phyloP scores from a whole-genome alignment of 2,329 filamentous ascomycete species.

The Sporothrix curviconia region DNA sequence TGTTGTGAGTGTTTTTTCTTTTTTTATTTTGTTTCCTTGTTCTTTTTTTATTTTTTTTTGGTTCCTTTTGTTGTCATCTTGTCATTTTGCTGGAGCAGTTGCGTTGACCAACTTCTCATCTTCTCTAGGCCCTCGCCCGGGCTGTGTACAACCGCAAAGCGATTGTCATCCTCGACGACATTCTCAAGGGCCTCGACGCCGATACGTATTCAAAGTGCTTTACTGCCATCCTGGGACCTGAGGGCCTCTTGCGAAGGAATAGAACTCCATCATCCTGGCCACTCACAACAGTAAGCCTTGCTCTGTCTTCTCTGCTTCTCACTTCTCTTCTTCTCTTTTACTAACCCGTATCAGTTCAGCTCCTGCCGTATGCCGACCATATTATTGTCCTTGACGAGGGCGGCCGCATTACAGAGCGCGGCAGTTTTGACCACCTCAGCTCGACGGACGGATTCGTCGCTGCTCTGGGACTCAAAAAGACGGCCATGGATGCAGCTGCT shows the following conservation, averaged over 20 bases:
- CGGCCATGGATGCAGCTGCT: constrained; percentile 14
- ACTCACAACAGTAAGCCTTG: constrained; percentile 16
- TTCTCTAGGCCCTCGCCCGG: constrained; percentile 37
- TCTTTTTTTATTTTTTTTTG: not conserved
- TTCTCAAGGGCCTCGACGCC: constrained; percentile 16
- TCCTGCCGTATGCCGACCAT: constrained; percentile 13
- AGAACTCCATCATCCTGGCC: constrained; percentile 13
- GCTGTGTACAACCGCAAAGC: constrained; percentile 33
- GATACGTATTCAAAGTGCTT: constrained; percentile 15
- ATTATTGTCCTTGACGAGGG: constrained; percentile 15
- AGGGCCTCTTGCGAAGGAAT: constrained; percentile 11
- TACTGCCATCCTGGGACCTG: constrained; percentile 9
- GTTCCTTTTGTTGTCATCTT: not conserved
- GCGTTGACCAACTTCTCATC: too few relatives aligned
- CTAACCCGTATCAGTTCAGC: constrained; percentile 8
- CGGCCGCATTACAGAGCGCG: constrained; percentile 14
- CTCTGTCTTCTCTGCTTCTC: too few relatives aligned
- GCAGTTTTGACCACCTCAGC: constrained; percentile 17
- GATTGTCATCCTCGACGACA: constrained; percentile 18
- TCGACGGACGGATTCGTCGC: constrained; percentile 21
- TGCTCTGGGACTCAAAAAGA: constrained; percentile 10
- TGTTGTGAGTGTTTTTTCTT: constrained; percentile 22
- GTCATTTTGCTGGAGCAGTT: too few relatives aligned
- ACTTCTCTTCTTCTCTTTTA: not conserved
- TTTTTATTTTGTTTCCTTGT: too few relatives aligned